Conservation (phyloP, 2,329 filamentous ascomycete genomes). For the Colletotrichum sp. region DNA sequence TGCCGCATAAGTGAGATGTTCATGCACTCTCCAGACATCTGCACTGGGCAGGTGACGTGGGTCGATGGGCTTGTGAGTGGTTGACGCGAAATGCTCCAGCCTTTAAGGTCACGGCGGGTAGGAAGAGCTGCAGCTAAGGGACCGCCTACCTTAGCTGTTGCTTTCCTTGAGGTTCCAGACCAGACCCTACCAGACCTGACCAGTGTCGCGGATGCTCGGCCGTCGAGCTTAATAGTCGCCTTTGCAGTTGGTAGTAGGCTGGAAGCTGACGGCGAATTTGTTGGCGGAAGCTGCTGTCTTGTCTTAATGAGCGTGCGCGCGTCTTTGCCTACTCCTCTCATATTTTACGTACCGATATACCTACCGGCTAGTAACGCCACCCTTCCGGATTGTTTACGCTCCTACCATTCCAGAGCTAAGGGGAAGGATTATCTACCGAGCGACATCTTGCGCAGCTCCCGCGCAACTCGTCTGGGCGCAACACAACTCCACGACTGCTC, state of each 20-base stretch:
- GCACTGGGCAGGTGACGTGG: background rate
- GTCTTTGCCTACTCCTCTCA: background rate
- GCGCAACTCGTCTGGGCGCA: conserved; percentile 19
- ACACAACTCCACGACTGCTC: conserved; percentile 29
- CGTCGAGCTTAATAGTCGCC: background rate
- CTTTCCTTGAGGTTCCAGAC: background rate
- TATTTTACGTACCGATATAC: background rate
- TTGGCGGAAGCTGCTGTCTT: background rate
- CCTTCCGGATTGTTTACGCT: background rate
- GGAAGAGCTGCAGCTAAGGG: background rate
- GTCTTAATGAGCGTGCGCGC: background rate
- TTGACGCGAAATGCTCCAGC: conserved; percentile 4
- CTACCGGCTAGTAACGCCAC: background rate
- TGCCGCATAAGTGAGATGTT: background rate
- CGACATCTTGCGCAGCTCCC: background rate
- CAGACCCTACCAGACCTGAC: background rate
- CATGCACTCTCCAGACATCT: background rate
- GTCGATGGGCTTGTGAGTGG: background rate
- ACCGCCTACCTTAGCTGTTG: background rate
- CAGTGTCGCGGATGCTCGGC: background rate
- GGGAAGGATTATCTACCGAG: background rate
- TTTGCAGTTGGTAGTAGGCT: conserved; percentile 1
- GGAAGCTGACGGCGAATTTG: background rate
- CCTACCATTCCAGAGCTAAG: background rate
- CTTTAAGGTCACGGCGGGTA: background rate